A percentile compares a stretch with the other conserved stretches of the same genome.
Evolutionary conservation across 805 yeast genomes (phyloP).

Genomic region (Saccharomyces eubayanus): DNA sequence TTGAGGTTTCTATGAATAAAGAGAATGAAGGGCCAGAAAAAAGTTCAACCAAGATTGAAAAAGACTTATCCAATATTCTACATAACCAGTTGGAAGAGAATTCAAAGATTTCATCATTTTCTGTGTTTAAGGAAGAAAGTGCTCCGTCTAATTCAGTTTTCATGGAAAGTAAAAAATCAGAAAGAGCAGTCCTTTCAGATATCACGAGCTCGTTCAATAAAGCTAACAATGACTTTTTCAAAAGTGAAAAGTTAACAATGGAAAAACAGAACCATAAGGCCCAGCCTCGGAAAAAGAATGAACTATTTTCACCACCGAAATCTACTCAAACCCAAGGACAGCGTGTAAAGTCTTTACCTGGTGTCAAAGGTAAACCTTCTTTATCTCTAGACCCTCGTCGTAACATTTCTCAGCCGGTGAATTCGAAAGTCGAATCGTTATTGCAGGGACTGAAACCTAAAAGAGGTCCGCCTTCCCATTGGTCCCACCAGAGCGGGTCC

Average conservation of each 20-base stretch:
- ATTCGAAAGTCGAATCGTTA: conserved; percentile 12
- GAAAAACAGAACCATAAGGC: not conserved
- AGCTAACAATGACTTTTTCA: not conserved
- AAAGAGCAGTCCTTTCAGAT: not conserved
- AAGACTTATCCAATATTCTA: not conserved
- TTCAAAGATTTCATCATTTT: not conserved
- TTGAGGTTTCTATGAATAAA: not conserved
- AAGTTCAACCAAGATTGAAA: not conserved
- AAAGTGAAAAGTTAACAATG: not conserved
- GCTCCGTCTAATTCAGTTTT: not conserved
- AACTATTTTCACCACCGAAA: not conserved
- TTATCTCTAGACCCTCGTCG: conserved; percentile 28
- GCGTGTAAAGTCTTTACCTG: conserved; percentile 14
- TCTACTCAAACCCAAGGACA: not conserved
- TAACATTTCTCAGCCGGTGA: conserved; percentile 22
- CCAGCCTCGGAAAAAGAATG: not conserved
- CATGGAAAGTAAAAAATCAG: not conserved
- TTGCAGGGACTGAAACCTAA: conserved; percentile 9
- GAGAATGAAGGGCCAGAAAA: not conserved
- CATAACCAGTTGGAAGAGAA: not conserved
- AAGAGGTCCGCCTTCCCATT: conserved; percentile 7
- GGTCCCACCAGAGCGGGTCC: conserved; percentile 8
- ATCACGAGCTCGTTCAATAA: not conserved
- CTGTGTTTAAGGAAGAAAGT: not conserved
- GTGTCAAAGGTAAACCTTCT: not conserved